Evolutionary conservation across 164 flowering plant genomes (phyloP), one percentile per base, ranked within the genome.

Genomic region (Vitis riparia): DNA sequence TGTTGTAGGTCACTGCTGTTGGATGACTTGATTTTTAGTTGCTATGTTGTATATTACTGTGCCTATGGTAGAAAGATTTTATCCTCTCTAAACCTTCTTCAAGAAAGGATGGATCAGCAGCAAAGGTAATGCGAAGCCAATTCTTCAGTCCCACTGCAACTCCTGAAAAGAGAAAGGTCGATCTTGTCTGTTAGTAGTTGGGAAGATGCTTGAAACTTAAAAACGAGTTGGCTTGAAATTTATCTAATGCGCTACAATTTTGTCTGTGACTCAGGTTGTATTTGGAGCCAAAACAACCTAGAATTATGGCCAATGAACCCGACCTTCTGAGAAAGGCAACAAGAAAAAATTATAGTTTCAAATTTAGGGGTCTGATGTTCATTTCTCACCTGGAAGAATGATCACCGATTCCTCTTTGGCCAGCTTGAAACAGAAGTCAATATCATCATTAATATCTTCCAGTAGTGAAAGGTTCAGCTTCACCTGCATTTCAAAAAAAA

Each of bases 71-170:
- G 77, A 93, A 93, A 23, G 76, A 73, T 51, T 89, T 88, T 13
- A 86, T 52, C 78, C 97, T 82, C 47, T 66, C 79, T n/a, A 90
- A 29, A 1, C 81, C 97, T 72, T 90, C 94, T 72, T 79, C 82
- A 23, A 93, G 87, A 15, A 86, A 78, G 15, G 86, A 61, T 14
- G 87, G 88, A 13, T 90, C 94, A 16, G 73, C 85, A 0, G 96
- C 92, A 67, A 91, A 91, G 27, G 94, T 88, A 8, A 94, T 75
- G 0, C 97, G 81, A 15, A 94, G 75, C 98, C 98, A 94, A 66
- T 88, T 77, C 17, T 83, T 85, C 15, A 88, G 71, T 37, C 92
- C 92, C 19, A 88, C 85, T 0, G 90, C 81, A 60, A 79, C 56
- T 50, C 92, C 92, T 88, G 84, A 76, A 72, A 17, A 61, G 11